Evolutionary conservation across 345 rosid species (phyloP), one percentile per base, ranked within the genome.

Genomic region (Streptanthus diversifolius): DNA sequence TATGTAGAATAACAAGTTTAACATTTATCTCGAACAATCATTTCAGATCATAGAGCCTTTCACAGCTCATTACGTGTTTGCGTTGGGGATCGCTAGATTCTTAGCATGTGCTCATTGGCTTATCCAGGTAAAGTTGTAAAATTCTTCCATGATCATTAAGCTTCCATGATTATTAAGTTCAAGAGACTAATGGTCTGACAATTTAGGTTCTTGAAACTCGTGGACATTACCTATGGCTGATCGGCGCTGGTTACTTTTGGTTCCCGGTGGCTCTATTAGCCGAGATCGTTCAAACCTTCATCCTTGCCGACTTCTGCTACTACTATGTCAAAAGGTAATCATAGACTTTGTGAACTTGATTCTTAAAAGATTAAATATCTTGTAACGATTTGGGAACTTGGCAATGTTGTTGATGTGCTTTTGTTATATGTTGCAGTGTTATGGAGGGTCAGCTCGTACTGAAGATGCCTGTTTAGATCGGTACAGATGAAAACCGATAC

Each of bases 21-120:
- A 65, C 43, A 19, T 11, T 64, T 37, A 8, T 74, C 44, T 75
- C 1, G 12, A 55, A 47, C 22, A 39, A 48, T 29, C 18, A 25
- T 63, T 61, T 69, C 85, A 93, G 96, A 84, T 90, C 81, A 87
- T 93, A 21, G 98, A 93, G 81, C 93, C 93, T 17, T 90, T 88
- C 56, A 83, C 97, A 1, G 83, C 90, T 8, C 95, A 87, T 75
- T 93, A 93, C 48, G 98, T 93, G 7, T 93, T 93, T 58, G 97
- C 97, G 1, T 57, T 93, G 4, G 96, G 96, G 1, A 14, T 86
- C 0, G 90, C 97, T 0, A 84, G 97, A 72, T 90, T 93, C 82
- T 66, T 93, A 36, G 68, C 87, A 2, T 88, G 86, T 39, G 90
- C 97, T n/a, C 87, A 93, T 52, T 90, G 96, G 98, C 80, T 90